Conservation (phyloP, 2,329 filamentous ascomycete species). For the Phialophora macrospora region DNA sequence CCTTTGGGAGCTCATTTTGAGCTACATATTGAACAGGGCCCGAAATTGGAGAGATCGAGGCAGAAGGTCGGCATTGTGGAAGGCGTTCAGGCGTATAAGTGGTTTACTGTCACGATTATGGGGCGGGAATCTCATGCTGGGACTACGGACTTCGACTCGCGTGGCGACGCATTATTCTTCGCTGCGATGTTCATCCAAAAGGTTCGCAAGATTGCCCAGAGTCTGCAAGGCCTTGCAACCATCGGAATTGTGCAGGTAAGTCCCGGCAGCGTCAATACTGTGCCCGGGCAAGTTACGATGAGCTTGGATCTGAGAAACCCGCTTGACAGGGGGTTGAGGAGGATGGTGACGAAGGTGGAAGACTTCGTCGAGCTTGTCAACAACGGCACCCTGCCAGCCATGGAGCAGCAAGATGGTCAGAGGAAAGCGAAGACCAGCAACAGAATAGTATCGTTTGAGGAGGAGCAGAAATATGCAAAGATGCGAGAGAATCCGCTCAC, state of each 20-base stretch:
- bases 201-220: slow-evolving; percentile 64
- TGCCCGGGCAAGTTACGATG: slow-evolving; percentile 65
- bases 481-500: slow-evolving; percentile 19
- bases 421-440: slow-evolving; percentile 10
- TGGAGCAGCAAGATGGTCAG: not conserved
- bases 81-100: slow-evolving; percentile 75
- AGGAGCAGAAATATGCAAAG: not conserved
- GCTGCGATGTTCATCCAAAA: slow-evolving; percentile 71
- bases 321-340: slow-evolving; percentile 26
- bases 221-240: slow-evolving; percentile 65
- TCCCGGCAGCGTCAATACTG: slow-evolving; percentile 74
- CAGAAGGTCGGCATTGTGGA: slow-evolving; percentile 72
- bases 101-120: slow-evolving; percentile 69
- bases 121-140: slow-evolving; percentile 76
- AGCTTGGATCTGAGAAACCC: slow-evolving; percentile 38
- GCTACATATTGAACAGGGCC: slow-evolving; percentile 83
- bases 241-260: slow-evolving; percentile 71
- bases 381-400: slow-evolving; percentile 55
- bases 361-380: slow-evolving; percentile 46
- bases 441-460: not conserved
- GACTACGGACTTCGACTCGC: slow-evolving; percentile 69
- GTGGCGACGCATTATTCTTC: slow-evolving; percentile 71
- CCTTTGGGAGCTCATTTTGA: slow-evolving; percentile 82
- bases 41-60: slow-evolving; percentile 68
- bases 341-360: slow-evolving; percentile 27